Conservation (phyloP, 2,329 filamentous ascomycete genomes). For the Chaetomiaceae sp. region DNA sequence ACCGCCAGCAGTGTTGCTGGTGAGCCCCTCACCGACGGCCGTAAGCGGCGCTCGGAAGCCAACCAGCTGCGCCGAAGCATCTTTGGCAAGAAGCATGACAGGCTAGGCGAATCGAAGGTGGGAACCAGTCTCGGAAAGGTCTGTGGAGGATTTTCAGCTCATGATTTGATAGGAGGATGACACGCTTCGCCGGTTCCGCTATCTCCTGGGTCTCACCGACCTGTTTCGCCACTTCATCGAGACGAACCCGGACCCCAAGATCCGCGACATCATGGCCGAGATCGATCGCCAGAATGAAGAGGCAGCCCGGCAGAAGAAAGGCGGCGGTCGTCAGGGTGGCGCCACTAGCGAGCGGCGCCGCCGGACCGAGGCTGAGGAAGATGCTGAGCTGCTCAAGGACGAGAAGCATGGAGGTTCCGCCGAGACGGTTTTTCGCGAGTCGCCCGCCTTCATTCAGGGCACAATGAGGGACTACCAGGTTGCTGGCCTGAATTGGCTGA, state of each 20-base stretch:
- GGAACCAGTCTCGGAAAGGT: conserved; percentile 11
- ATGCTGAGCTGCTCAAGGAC: conserved; percentile 80
- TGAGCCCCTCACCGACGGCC: conserved; percentile 66
- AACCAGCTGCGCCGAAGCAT: conserved; percentile 87
- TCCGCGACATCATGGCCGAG: conserved; percentile 87
- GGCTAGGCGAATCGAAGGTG: conserved; percentile 88
- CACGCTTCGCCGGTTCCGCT: conserved; percentile 87
- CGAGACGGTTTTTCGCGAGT: conserved; percentile 89
- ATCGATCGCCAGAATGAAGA: conserved; percentile 91
- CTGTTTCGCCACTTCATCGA: conserved; percentile 99
- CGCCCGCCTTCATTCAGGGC: conserved; percentile 80
- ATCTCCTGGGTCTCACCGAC: conserved; percentile 89
- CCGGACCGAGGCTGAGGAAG: conserved; percentile 94
- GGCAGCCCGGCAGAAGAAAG: conserved; percentile 64
- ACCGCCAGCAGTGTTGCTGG: conserved; percentile 81
- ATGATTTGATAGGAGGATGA: conserved; percentile 68
- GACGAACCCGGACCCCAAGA: conserved; percentile 89
- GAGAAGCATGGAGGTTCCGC: conserved; percentile 82
- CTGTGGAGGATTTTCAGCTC: neutral
- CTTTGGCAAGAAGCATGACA: conserved; percentile 90
- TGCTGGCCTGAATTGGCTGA: conserved; percentile 92
- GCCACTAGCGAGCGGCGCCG: conserved; percentile 71
- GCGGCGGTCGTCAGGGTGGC: conserved; percentile 73
- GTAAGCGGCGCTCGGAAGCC: conserved; percentile 78
- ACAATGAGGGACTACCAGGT: conserved; percentile 96